phyloP scores from a whole-genome alignment of 2,329 filamentous ascomycete genomes.

The Knufia fluminis region DNA sequence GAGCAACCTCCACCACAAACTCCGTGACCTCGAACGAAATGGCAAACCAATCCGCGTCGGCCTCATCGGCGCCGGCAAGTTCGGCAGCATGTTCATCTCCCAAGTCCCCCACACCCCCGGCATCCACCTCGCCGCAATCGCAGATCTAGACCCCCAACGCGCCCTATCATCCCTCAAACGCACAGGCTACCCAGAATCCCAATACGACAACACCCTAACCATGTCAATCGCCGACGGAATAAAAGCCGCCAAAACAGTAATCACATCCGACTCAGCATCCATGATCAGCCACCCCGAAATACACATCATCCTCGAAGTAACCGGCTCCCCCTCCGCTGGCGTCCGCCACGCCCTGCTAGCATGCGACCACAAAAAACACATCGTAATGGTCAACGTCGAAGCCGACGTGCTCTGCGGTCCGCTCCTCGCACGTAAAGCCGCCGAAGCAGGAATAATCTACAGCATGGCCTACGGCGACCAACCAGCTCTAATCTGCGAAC shows the following conservation, averaged over 20 bases:
- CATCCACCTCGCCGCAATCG: slow-evolving; percentile 36
- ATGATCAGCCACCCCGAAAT: slow-evolving; percentile 37
- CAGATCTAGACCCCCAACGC: slow-evolving; percentile 35
- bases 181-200: slow-evolving; percentile 19
- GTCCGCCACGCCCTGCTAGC: slow-evolving; percentile 37
- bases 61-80: slow-evolving; percentile 40
- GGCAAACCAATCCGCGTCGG: slow-evolving; percentile 36
- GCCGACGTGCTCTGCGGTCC: slow-evolving; percentile 38
- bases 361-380: slow-evolving; percentile 42
- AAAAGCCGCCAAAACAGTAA: slow-evolving; percentile 32
- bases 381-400: slow-evolving; percentile 42
- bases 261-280: slow-evolving; percentile 35
- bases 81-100: slow-evolving; percentile 41
- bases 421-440: slow-evolving; percentile 33
- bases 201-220: slow-evolving; percentile 8
- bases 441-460: slow-evolving; percentile 40
- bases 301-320: slow-evolving; percentile 38
- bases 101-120: slow-evolving; percentile 37
- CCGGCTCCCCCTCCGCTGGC: slow-evolving; percentile 36
- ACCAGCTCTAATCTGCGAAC: slow-evolving; percentile 36
- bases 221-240: slow-evolving; percentile 31
- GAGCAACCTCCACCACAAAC: slow-evolving; percentile 35
- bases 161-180: slow-evolving; percentile 34
- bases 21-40: slow-evolving; percentile 31
- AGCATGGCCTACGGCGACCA: slow-evolving; percentile 41